Evolutionary conservation across 129 eudicot species (phyloP).

Genomic region (Flaveria bidentis): DNA sequence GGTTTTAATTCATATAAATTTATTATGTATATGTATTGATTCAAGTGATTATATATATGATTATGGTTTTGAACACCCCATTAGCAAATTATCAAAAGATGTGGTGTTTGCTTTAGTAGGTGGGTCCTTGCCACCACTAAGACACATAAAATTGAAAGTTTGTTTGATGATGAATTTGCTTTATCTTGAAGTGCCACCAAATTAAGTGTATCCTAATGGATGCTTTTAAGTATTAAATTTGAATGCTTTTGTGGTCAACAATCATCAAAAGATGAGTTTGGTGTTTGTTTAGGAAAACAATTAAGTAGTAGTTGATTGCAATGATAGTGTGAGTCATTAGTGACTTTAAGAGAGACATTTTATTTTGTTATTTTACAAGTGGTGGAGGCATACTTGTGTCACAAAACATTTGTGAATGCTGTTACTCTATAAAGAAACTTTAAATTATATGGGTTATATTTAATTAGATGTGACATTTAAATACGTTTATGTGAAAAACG

Average conservation of each 20-base stretch:
- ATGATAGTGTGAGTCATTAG: constrained; percentile 41
- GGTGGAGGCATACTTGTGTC: constrained; percentile 32
- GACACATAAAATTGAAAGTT: constrained; percentile 23
- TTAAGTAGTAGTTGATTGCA: constrained; percentile 45
- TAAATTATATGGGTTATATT: neutral
- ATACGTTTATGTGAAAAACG: neutral
- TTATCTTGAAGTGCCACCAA: constrained; percentile 41
- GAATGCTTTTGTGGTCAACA: constrained; percentile 44
- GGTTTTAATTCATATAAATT: neutral
- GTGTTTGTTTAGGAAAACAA: constrained; percentile 36
- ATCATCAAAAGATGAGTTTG: constrained; percentile 32
- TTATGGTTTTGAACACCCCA: constrained; percentile 25
- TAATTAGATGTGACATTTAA: neutral
- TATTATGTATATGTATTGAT: constrained; percentile 17
- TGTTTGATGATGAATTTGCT: constrained; percentile 34
- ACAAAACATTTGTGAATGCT: neutral
- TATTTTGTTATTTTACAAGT: constrained; percentile 30
- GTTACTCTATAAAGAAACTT: neutral
- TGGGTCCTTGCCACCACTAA: constrained; percentile 41
- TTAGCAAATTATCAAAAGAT: too few relatives aligned
- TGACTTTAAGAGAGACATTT: constrained; percentile 33
- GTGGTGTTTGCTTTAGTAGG: constrained; percentile 28
- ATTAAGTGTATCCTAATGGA: constrained; percentile 35
- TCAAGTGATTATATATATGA: constrained; percentile 32
- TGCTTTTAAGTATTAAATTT: constrained; percentile 32